A percentile compares a stretch with the other conserved stretches of the same genome.
Evolutionary conservation across 1,284 basidiomycete species (phyloP).

Genomic region (Boletus semigastroideus): DNA sequence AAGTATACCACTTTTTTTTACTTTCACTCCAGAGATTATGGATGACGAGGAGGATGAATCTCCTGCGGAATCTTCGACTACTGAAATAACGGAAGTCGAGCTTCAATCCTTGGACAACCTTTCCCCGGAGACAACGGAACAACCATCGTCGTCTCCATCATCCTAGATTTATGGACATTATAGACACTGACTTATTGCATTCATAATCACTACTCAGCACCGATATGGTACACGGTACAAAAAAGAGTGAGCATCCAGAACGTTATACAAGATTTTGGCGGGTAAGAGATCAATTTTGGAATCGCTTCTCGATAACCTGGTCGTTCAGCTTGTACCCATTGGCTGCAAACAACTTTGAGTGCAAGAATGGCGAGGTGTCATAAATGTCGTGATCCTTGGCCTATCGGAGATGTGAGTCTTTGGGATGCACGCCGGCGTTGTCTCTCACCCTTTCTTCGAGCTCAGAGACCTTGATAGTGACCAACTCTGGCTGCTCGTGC

Average conservation of each 20-base stretch:
- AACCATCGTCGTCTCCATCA: conserved; percentile 14
- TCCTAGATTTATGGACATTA: conserved; percentile 22
- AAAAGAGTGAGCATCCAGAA: conserved; percentile 5
- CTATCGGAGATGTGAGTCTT: conserved; percentile 42
- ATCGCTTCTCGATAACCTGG: conserved; percentile 69
- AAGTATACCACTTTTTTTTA: conserved; percentile 1
- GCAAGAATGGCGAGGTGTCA: conserved; percentile 85
- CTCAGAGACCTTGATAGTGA: conserved; percentile 75
- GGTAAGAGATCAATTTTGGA: conserved; percentile 39
- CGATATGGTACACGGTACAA: conserved; percentile 17
- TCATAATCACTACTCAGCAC: conserved; percentile 35
- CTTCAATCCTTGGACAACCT: conserved; percentile 2
- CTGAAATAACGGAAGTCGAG: conserved; percentile 11
- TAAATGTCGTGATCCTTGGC: conserved; percentile 95
- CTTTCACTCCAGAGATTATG: conserved; percentile 51
- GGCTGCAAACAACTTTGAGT: conserved; percentile 79
- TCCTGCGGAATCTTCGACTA: conserved; percentile 1
- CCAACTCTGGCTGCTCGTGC: conserved; percentile 73
- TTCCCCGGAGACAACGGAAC: conserved; percentile 9
- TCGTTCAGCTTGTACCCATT: conserved; percentile 85
- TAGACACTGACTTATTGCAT: conserved; percentile 31
- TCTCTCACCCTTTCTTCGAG: conserved; percentile 78
- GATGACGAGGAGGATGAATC: conserved; percentile 52
- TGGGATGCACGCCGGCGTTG: background rate
- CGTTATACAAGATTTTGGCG: conserved; percentile 2